Base-by-base conservation (phyloP, 805 yeast species). In the Kodamaea nitidulidarum region DNA sequence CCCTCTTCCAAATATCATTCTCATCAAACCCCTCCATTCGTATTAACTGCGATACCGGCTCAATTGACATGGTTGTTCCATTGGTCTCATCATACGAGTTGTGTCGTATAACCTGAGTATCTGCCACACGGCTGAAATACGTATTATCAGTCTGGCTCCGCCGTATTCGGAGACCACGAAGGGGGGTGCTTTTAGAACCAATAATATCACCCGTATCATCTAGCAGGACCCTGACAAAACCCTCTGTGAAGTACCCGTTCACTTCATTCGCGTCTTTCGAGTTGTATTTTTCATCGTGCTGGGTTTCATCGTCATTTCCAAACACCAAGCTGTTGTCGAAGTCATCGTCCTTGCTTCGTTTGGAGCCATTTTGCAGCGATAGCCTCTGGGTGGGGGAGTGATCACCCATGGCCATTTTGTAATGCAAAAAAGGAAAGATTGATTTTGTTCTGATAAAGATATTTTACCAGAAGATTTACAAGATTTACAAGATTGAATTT, bases 241-340 rank as follows among this genome's bases (percentile, higher is more conserved):
- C 17, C 4, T 28, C 16, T 6, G 7, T 28, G 31, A 28, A 28
- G 5, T 14, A 5, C 7, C 16, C 32, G 21, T 25, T 8, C 7
- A 8, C 22, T 5, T 20, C 27, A 9, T 4, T 25, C 27, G 7
- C 27, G 27, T 30, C 32, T 30, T 10, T 30, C 21, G 20, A 6
- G 21, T 30, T 6, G 3, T 7, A 7, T 30, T 16, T 16, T 10
- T 10, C 12, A 10, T 28, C 31, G 6, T 28, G 31, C 7, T 30
- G 32, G 14, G 20, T 18, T 12, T 26, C 17, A 6, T 28, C 33
- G 33, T 48, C 49, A 25, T 40, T 50, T 14, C 61, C 67, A 47
- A 62, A 62, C 8, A 61, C 58, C 30, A 63, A 52, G 40, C 67
- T 61, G 39, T 55, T 56, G 38, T 56, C 54, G 31, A 46, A 46